Evolutionary conservation across 768 basidiomycete genomes (phyloP).

Genomic region (Boletus bicolor): DNA sequence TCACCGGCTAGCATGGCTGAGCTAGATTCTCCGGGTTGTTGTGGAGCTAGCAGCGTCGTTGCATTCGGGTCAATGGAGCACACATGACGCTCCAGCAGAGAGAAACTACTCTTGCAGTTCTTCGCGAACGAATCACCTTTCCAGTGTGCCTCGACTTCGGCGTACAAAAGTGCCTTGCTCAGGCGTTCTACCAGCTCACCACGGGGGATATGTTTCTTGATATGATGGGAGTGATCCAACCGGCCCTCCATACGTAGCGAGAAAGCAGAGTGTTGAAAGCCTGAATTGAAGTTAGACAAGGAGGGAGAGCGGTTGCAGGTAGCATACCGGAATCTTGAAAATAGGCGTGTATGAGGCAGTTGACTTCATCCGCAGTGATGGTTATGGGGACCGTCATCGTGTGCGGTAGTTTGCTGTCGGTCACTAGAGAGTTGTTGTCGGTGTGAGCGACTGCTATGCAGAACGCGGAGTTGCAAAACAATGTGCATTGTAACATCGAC

Average conservation of each 20-base stretch:
- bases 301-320: not conserved
- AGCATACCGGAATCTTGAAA: constrained; percentile 72
- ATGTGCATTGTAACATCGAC: not conserved
- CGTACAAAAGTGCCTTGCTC: constrained; percentile 74
- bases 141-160: constrained; percentile 84
- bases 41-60: constrained; percentile 12
- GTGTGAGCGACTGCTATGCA: not conserved
- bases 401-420: not conserved
- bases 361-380: constrained; percentile 79
- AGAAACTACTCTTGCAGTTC: constrained; percentile 69
- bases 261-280: constrained; percentile 80
- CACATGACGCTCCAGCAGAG: constrained; percentile 69
- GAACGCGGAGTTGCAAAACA: constrained; percentile 30
- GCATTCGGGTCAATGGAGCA: constrained; percentile 54
- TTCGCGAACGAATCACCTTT: constrained; percentile 55
- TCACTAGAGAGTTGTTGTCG: not conserved
- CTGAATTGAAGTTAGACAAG: constrained; percentile 35
- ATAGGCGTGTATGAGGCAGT: constrained; percentile 82
- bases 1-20: constrained; percentile 15
- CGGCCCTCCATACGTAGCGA: constrained; percentile 72
- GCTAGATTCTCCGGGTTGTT: constrained; percentile 15
- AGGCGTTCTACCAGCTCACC: constrained; percentile 82
- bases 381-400: constrained; percentile 47
- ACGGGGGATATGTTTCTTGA: constrained; percentile 71
- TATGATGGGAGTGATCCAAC: constrained; percentile 65